Base-by-base conservation (phyloP, 2,329 filamentous ascomycete species). In the Ophiocordyceps camponoti-rufipedis region DNA sequence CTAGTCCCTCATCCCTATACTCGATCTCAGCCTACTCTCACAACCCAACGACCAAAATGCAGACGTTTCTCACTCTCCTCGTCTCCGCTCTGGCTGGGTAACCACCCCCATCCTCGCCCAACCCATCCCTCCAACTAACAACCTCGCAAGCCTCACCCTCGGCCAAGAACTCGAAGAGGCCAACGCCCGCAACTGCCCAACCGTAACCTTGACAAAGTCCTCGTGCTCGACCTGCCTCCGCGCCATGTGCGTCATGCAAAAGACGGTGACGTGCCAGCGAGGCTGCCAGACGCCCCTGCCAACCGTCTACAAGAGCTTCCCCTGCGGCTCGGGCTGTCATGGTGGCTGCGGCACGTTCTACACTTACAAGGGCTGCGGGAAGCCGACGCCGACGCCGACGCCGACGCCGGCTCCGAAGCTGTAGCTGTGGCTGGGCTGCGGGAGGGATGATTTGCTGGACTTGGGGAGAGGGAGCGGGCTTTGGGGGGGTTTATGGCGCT, bases 161-260 rank as follows among this genome's bases (percentile, higher is more conserved):
- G 35, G 9, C 5, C 35, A 39, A 9, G n/a, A 39, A 16, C 14
- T 16, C 14, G 7, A 39, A 18, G 35, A 16, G 2, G 4, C 3
- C 35, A 9, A 39, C 7, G n/a, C 35, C n/a, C 12, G 12, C 5
- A 14, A 35, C 5, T 64, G 62, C n/a, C 62, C 62, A 18, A 62
- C 61, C 10, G 56, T 62, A 5, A 62, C 59, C 1, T 45, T 52
- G 8, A 58, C 56, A 7, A 40, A 48, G 4, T 54, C 55, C 9
- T 46, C 55, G n/a, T 65, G 62, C 52, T 54, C 56, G 12, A 62
- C 58, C 1, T 65, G 62, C 48, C 42, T 55, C 1, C 48, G 55
- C 19, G 58, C 55, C 11, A 43, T 53, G 45, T 64, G 62, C 43
- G 45, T 63, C 35, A 48, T 29, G 2, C 28, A 58, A 18, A 49